Evolutionary conservation across 2,329 filamentous ascomycete species (phyloP), one percentile per base, ranked within the genome.

Genomic region (Cordyceps sp.): DNA sequence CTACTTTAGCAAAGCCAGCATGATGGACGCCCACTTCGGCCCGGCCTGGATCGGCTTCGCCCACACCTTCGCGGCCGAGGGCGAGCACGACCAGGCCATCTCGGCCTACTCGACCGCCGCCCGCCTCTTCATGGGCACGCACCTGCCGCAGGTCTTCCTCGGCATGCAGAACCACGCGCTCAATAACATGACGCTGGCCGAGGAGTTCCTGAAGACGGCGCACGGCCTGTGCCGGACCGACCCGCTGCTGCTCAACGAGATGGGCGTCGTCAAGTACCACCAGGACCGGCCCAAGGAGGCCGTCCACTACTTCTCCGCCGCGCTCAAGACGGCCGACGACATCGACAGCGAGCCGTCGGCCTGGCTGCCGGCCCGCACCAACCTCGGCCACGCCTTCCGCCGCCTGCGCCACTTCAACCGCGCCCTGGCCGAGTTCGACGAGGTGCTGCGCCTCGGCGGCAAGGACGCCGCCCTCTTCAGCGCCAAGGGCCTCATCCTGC

Each of bases 31-130:
- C 6, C 88, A 96, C 57, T 98, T 93, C 45, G 88, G 88, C 0
- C 83, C 90, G 1, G 90, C 90, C 4, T 98, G 90, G 90, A 96
- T 98, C 41, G 90, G 92, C 2, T 98, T 98, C 49, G 90, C 90
- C 1, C 92, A 98, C 53, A 98, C 90, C 0, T 98, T 98, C 51
- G 90, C 90, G 2, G 86, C 85, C 10, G 90, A 98, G 53, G 90
- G 90, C 32, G 90, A 98, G 54, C 86, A 96, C 53, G 90, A 98
- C 52, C 90, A 98, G 57, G 90, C 90, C 30, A 94, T 98, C 39
- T 92, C 86, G 8, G 90, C 92, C 0, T 98, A 98, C 58, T 93
- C 83, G 20, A 98, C 90, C 1, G 90, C 90, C 1, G 88, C 88
- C 2, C 71, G 90, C 25, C 61, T 98, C 0, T 98, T 98, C 55